Percentiles rank a stretch among this genome's conserved stretches.
Conservation (phyloP, 805 yeast genomes). For the Yarrowia sp. region DNA sequence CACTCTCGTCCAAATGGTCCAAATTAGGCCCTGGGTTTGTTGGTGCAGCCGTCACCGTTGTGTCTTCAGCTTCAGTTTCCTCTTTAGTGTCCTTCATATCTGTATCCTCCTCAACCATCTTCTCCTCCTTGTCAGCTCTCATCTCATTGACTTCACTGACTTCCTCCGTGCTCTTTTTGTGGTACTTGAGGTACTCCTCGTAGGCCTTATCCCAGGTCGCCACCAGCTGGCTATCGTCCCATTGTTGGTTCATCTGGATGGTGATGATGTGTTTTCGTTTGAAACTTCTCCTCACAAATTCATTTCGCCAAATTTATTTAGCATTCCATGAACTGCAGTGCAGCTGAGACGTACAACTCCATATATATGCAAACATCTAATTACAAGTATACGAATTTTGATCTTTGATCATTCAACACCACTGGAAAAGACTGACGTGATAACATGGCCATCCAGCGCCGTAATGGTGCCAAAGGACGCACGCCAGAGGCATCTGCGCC, state of each 20-base stretch:
- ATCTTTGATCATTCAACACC: too few species aligned
- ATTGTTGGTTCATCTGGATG: conserved; percentile 43
- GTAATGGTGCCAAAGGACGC: too few species aligned
- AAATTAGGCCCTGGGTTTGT: conserved; percentile 23
- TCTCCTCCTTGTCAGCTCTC: conserved; percentile 17
- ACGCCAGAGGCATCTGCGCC: too few species aligned
- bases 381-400: too few species aligned
- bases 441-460: too few species aligned
- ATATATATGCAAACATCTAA: too few species aligned
- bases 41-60: neutral
- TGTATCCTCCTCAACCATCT: neutral
- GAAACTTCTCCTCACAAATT: neutral
- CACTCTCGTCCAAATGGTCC: conserved; percentile 42
- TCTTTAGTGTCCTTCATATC: conserved; percentile 1
- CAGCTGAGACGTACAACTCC: neutral
- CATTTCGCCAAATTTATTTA: neutral
- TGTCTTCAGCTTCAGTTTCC: neutral
- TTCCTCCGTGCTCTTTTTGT: conserved; percentile 26
- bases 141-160: conserved; percentile 10
- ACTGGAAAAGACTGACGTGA: too few species aligned
- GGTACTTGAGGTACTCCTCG: conserved; percentile 44
- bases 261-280: neutral
- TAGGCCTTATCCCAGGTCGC: conserved; percentile 43
- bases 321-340: neutral
- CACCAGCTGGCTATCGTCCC: conserved; percentile 45